Base-by-base conservation (phyloP, 331 rosid species). In the Stylosanthes scabra region DNA sequence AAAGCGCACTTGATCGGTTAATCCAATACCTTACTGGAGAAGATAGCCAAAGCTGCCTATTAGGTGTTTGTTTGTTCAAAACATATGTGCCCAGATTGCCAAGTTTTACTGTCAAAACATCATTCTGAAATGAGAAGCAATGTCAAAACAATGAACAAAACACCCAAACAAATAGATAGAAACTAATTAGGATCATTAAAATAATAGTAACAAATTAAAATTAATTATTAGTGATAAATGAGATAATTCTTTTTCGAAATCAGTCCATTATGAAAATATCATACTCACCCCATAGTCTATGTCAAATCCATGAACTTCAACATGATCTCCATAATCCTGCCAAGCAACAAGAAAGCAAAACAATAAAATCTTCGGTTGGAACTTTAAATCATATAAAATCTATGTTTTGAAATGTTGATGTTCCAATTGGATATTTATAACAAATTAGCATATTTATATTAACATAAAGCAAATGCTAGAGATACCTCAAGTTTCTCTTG, bases 31-130 rank as follows among this genome's bases (percentile, higher is more conserved):
- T 95, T 79, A 88, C 72, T 0, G 97, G 97, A 54, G 99, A 95
- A 65, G 97, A 95, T 69, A 95, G 78, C 99, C 97, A 95, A 78
- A 92, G 67, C 81, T 95, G 97, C 72, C 97, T 87, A 68, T 95
- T 95, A 59, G 96, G 99, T 34, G 96, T 90, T 81, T 95, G 99
- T 79, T 92, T 95, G 82, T 95, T 92, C 91, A 92, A 78, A 7
- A 92, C 99, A 66, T 88, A 90, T 46, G 96, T 95, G 47, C 97
- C 93, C 52, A 76, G 66, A 51, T 90, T 84, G 39, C 97, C 99
- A 13, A 95, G 90, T 83, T 86, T 95, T 51, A 90, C 15, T 6
- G 92, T 92, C 82, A 94, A 80, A 50, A 94, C 95, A 61, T 86
- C 97, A 84, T 88, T 91, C 99, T 89, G 88, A 79, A 73, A 83